Percentiles rank a stretch among this genome's conserved stretches.
Conservation (phyloP, 441 rosid genomes). For the Kokia cookei region DNA sequence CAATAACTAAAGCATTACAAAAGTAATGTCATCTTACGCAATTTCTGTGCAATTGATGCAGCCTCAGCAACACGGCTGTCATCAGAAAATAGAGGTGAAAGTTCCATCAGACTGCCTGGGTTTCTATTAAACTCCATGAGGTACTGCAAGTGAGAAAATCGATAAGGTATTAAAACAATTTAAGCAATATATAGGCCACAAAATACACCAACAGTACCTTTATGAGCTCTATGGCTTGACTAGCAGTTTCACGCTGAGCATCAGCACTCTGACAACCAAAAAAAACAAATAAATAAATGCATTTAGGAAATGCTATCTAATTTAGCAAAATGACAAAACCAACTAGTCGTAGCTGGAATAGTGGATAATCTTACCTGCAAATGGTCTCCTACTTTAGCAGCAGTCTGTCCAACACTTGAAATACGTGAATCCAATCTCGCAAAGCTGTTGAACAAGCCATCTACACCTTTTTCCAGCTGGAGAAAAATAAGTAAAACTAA, state of each 20-base stretch:
- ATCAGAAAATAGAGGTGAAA: slow-evolving; percentile 95
- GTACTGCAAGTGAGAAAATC: slow-evolving; percentile 55
- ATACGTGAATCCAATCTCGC: slow-evolving; percentile 98
- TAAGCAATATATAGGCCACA: background rate
- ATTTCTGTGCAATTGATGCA: slow-evolving; percentile 94
- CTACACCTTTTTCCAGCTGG: slow-evolving; percentile 95
- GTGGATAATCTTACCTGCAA: slow-evolving; percentile 57
- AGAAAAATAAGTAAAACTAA: slow-evolving; percentile 3
- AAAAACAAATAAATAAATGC: slow-evolving; percentile 15
- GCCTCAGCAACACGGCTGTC: slow-evolving; percentile 99
- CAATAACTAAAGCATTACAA: background rate
- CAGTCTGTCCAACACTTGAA: slow-evolving; percentile 99
- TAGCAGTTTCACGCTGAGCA: slow-evolving; percentile 98
- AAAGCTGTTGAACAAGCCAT: slow-evolving; percentile 96
- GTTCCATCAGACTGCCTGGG: slow-evolving; percentile 98
- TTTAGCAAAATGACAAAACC: background rate
- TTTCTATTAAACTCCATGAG: slow-evolving; percentile 98
- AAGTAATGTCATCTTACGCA: slow-evolving; percentile 52
- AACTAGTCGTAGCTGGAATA: background rate
- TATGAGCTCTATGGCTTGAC: slow-evolving; percentile 96
- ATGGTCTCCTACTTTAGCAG: slow-evolving; percentile 99
- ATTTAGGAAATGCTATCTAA: background rate
- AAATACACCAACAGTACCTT: slow-evolving; percentile 50
- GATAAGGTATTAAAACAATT: slow-evolving; percentile 18
- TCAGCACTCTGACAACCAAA: slow-evolving; percentile 81